Conservation (phyloP, 2,329 filamentous ascomycete species). For the Monosporascus sp. region DNA sequence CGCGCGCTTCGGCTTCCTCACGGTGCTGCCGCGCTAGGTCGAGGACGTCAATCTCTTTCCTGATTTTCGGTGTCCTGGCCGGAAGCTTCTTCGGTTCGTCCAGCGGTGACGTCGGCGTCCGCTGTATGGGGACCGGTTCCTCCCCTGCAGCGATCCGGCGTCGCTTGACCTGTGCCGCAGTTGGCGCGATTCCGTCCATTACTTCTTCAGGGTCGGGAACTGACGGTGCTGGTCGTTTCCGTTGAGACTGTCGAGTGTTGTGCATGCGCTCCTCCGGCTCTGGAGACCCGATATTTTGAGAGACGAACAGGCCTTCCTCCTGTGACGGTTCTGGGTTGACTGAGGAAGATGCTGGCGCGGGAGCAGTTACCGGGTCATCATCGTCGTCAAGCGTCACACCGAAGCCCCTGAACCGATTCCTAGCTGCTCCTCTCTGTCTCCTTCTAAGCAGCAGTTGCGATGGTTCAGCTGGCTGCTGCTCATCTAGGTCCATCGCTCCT, state of each 20-base stretch:
- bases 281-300: constrained; percentile 37
- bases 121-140: constrained; percentile 35
- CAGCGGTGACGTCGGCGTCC: constrained; percentile 18
- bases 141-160: constrained; percentile 59
- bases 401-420: constrained; percentile 68
- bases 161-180: constrained; percentile 72
- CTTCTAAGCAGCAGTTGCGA: constrained; percentile 19
- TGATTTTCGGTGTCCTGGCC: constrained; percentile 36
- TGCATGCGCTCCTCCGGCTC: constrained; percentile 17
- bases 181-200: constrained; percentile 70
- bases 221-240: constrained; percentile 42
- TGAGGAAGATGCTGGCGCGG: constrained; percentile 3
- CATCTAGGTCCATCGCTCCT: constrained; percentile 22
- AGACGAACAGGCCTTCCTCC: constrained; percentile 50
- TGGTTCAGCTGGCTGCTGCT: constrained; percentile 8
- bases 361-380: constrained; percentile 19
- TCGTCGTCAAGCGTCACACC: constrained; percentile 40
- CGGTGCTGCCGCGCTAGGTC: constrained; percentile 57
- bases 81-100: constrained; percentile 37
- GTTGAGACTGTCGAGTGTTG: constrained; percentile 23
- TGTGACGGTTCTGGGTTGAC: constrained; percentile 28
- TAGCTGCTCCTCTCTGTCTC: constrained; percentile 36
- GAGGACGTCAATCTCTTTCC: constrained; percentile 63
- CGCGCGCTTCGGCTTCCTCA: constrained; percentile 62
- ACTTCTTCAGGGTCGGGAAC: constrained; percentile 46